Evolutionary conservation across 2,329 filamentous ascomycete species (phyloP).

Genomic region (Fusarium mundagurra): DNA sequence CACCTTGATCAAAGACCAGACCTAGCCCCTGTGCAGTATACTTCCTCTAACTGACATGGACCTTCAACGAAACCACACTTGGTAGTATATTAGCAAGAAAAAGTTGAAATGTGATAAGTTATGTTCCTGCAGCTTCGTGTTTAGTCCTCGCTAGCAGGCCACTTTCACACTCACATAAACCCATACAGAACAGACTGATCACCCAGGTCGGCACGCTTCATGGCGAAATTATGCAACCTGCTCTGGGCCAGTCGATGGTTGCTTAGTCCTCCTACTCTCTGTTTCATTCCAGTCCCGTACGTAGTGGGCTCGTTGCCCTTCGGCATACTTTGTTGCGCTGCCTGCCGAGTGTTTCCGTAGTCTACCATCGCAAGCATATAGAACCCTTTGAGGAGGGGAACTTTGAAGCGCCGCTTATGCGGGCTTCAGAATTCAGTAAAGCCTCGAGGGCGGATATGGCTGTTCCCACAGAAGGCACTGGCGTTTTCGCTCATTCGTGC

Average conservation of each 20-base stretch:
- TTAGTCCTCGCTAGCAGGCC: conserved; percentile 15
- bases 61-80: conserved; percentile 9
- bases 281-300: conserved; percentile 18
- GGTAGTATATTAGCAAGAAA: conserved; percentile 1
- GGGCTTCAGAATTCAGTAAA: conserved; percentile 40
- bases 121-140: conserved; percentile 29
- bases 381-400: conserved; percentile 7
- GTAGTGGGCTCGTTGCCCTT: conserved; percentile 1
- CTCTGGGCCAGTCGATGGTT: conserved; percentile 24
- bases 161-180: conserved; percentile 13
- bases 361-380: conserved; percentile 20
- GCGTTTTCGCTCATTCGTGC: conserved; percentile 39
- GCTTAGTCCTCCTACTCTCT: conserved; percentile 29
- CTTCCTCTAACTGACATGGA: conserved; percentile 11
- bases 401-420: conserved; percentile 45
- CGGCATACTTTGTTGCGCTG: conserved; percentile 13
- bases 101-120: conserved; percentile 38
- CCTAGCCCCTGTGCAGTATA: conserved; percentile 5
- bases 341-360: conserved; percentile 28
- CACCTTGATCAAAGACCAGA: conserved; percentile 3
- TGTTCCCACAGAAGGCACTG: conserved; percentile 33
- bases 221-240: conserved; percentile 25
- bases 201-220: conserved; percentile 23
- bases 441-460: conserved; percentile 32
- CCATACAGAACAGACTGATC: conserved; percentile 8